Evolutionary conservation across 768 basidiomycete genomes (phyloP), one percentile per base, ranked within the genome.

Genomic region (Terana coerulea): DNA sequence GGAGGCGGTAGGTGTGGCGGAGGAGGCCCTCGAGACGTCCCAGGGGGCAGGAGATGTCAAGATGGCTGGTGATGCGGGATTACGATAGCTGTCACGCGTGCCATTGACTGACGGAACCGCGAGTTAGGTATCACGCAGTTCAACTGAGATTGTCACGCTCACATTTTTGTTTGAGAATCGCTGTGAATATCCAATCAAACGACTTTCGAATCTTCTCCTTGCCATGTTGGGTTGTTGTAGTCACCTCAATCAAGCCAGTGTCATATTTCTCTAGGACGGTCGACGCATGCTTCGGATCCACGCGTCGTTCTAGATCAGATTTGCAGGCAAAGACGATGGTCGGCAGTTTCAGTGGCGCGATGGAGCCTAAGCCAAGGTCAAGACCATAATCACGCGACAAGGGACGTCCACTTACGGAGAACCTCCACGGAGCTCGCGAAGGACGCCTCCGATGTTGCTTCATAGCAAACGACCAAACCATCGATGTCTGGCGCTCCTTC

Each of bases 321-420:
- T 97, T 98, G 72, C 93, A 92, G 3, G 90, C 91, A 12, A 98
- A 73, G 11, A 92, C 87, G 39, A 95, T 75, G 22, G 79, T 70
- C 8, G 88, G 79, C 31, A 87, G 69, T 52, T 77, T 78, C 62
- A 81, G 69, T 46, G 75, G 71, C 59, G 69, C 72, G 67, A 81
- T 26, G 22, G 47, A 39, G 5, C 45, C 51, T 56, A 40, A n/a
- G 11, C 3, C 2, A 28, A 37, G 55, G 54, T 41, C 60, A 55
- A 28, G 21, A 53, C 25, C n/a, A n/a, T n/a, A n/a, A n/a, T n/a
- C 21, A 46, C 48, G 53, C 33, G 55, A 33, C 48, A 48, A 22
- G 14, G 21, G 10, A 9, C 14, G 19, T 14, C 35, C 22, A 78
- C 89, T 67, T 63, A 94, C 93, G 75, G 28, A 95, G 73, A 42